Evolutionary conservation across 176 grass and related monocot species (phyloP).

Genomic region (Cymbopogon citratus): DNA sequence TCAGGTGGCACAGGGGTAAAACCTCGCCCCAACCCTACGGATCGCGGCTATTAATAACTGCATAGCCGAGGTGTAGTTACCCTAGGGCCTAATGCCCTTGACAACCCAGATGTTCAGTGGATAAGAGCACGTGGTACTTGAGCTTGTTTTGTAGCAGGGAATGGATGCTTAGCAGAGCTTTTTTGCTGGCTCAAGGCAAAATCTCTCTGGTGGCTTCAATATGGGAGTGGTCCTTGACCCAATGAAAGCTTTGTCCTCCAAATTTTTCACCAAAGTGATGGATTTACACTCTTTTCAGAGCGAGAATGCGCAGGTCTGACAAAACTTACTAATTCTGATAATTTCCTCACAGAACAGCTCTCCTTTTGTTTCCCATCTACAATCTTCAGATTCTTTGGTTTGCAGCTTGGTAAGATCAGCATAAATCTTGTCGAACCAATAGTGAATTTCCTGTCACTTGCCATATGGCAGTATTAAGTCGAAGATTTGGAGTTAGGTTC

Average conservation of each 20-base stretch:
- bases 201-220: conserved; percentile 7
- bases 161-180: conserved; percentile 13
- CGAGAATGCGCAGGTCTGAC: not conserved
- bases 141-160: conserved; percentile 17
- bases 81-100: too few species aligned
- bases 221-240: not conserved
- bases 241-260: not conserved
- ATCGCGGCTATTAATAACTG: too few species aligned
- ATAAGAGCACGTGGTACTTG: conserved; percentile 21
- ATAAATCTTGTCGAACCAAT: not conserved
- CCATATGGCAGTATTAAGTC: not conserved
- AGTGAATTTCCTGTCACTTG: conserved; percentile 4
- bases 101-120: not conserved
- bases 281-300: too few species aligned
- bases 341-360: not conserved
- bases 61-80: too few species aligned
- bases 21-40: too few species aligned
- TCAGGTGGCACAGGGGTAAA: too few species aligned
- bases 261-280: too few species aligned
- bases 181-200: conserved; percentile 15
- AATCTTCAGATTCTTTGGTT: not conserved
- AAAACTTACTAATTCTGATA: not conserved
- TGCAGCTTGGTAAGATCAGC: conserved; percentile 23
- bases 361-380: not conserved
- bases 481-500: conserved; percentile 18